Conservation (phyloP, 805 yeast genomes). For the Priceomyces medius region DNA sequence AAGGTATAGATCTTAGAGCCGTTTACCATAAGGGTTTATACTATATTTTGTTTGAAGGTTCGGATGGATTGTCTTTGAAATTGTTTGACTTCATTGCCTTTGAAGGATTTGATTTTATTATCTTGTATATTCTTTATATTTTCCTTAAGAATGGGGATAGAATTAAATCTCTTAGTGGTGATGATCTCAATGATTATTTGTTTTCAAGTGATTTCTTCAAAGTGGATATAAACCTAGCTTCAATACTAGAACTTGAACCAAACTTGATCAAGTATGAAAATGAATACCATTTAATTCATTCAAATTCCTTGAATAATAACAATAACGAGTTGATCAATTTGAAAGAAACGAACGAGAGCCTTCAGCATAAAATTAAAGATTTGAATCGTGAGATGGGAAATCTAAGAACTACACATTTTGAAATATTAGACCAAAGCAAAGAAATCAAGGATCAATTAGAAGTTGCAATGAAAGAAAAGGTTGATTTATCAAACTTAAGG, state of each 20-base stretch:
- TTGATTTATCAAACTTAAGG: constrained; percentile 12
- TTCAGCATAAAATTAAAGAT: constrained; percentile 24
- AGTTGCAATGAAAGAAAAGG: constrained; percentile 19
- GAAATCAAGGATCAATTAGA: constrained; percentile 22
- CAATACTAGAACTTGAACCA: constrained; percentile 19
- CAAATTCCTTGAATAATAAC: constrained; percentile 37
- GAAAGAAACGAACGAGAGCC: constrained; percentile 37
- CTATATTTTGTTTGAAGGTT: neutral
- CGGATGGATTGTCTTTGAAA: constrained; percentile 4
- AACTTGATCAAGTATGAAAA: constrained; percentile 34
- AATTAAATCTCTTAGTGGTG: constrained; percentile 22
- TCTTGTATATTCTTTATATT: constrained; percentile 25
- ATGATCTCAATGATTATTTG: constrained; percentile 23
- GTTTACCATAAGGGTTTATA: constrained; percentile 15
- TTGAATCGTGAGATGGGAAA: constrained; percentile 27
- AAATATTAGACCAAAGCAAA: constrained; percentile 34
- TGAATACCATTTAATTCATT: constrained; percentile 37
- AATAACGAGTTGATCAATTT: constrained; percentile 37
- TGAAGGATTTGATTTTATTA: constrained; percentile 39
- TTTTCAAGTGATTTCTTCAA: constrained; percentile 13
- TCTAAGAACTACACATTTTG: constrained; percentile 34
- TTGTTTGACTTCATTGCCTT: constrained; percentile 37
- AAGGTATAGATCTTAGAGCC: constrained; percentile 31
- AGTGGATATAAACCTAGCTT: constrained; percentile 7
- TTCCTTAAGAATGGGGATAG: constrained; percentile 16